phyloP scores from a whole-genome alignment of 768 basidiomycete genomes.

The Russula brevipes region DNA sequence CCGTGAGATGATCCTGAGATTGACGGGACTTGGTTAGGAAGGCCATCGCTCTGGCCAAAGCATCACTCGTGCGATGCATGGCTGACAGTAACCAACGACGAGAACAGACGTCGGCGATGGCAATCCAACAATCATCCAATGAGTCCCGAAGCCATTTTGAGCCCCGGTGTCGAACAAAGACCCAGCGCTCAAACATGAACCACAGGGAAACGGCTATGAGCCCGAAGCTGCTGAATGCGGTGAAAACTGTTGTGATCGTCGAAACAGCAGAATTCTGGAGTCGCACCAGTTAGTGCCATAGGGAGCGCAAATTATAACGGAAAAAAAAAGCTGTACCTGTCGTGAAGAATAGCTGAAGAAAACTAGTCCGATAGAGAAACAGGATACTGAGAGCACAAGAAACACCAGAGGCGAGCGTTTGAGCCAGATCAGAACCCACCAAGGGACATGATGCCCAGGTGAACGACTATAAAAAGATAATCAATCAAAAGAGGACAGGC shows the following conservation, averaged over 20 bases:
- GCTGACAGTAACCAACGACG: slow-evolving; percentile 11
- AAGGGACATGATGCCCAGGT: slow-evolving; percentile 68
- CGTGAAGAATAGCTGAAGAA: slow-evolving; percentile 70
- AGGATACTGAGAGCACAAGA: slow-evolving; percentile 76
- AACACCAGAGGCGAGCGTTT: slow-evolving; percentile 79
- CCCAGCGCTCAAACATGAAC: slow-evolving; percentile 68
- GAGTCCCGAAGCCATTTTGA: slow-evolving; percentile 67
- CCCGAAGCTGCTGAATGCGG: slow-evolving; percentile 66
- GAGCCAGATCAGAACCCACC: slow-evolving; percentile 86
- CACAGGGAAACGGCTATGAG: slow-evolving; percentile 65
- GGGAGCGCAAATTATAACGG: neutral
- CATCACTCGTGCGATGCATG: neutral
- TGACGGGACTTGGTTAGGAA: neutral
- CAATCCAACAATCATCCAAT: slow-evolving; percentile 37
- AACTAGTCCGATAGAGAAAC: slow-evolving; percentile 76
- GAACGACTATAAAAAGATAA: slow-evolving; percentile 49
- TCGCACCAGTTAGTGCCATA: neutral
- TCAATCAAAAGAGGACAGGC: slow-evolving; percentile 2
- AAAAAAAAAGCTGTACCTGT: slow-evolving; percentile 44
- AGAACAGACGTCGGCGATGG: slow-evolving; percentile 24
- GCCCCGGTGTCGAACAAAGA: slow-evolving; percentile 56
- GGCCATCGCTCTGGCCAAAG: neutral
- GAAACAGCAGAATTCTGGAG: slow-evolving; percentile 54
- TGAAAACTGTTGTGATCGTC: slow-evolving; percentile 71
- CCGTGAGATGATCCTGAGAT: neutral